Evolutionary conservation across 495 filamentous ascomycete genomes (phyloP).

Genomic region (Schizothecium vesticola): DNA sequence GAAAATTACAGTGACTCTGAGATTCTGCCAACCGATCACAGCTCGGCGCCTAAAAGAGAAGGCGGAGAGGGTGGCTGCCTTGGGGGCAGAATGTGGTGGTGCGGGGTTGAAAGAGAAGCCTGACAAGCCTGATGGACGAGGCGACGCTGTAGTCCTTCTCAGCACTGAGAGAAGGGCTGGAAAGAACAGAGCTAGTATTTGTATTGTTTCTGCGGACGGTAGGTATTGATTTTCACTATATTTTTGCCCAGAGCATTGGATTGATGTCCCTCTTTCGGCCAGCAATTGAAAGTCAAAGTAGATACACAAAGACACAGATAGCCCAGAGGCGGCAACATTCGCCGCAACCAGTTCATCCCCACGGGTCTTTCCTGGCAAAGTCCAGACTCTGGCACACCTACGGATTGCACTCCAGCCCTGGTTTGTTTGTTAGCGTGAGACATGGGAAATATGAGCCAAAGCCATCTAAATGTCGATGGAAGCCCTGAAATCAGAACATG

Average conservation of each 20-base stretch:
- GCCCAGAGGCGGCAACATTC: neutral
- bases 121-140: neutral
- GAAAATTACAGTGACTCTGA: neutral
- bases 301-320: too few relatives aligned
- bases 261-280: neutral
- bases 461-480: too few relatives aligned
- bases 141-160: neutral
- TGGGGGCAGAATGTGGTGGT: neutral
- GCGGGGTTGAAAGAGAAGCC: neutral
- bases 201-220: too few relatives aligned
- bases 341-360: too few relatives aligned
- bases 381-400: neutral
- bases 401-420: too few relatives aligned
- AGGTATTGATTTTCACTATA: too few relatives aligned
- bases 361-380: neutral
- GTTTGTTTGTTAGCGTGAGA: too few relatives aligned
- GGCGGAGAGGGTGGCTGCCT: conserved; percentile 16
- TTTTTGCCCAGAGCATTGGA: neutral
- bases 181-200: too few relatives aligned
- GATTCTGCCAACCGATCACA: neutral
- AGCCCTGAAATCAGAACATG: too few relatives aligned
- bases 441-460: too few relatives aligned
- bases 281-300: too few relatives aligned
- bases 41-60: conserved; percentile 14
- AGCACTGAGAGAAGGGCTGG: too few relatives aligned